These are phyloP conservation scores for Ophiostoma sp. DNA, from an alignment of 2,329 filamentous ascomycete genomes.

Conservation along the genomic window DNA sequence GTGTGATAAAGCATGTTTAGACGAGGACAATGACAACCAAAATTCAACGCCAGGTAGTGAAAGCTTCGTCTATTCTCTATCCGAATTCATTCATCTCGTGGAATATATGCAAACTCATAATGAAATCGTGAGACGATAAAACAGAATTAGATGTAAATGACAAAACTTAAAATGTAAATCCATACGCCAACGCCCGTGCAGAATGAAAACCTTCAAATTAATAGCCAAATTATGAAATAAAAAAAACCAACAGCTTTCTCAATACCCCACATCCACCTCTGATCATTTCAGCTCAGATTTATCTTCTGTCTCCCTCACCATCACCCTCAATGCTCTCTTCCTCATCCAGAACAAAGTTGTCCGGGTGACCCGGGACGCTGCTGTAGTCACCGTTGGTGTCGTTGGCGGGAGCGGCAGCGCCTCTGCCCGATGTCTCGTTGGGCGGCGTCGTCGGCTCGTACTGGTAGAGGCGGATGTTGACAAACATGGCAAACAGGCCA, in stretches of 20 bases:
- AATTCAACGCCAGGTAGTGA: neutral
- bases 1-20: neutral
- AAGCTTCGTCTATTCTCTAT: neutral
- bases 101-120: neutral
- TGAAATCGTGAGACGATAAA: neutral
- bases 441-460: constrained; percentile 59
- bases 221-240: neutral
- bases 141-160: neutral
- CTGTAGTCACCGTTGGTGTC: constrained; percentile 44
- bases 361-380: constrained; percentile 26
- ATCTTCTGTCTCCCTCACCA: neutral
- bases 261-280: neutral
- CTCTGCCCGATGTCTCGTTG: constrained; percentile 68
- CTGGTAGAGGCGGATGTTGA: constrained; percentile 56
- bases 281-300: too few species aligned
- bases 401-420: constrained; percentile 61
- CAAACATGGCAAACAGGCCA: constrained; percentile 59
- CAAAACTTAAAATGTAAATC: neutral
- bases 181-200: neutral
- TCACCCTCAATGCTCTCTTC: constrained; percentile 25
- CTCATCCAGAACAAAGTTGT: constrained; percentile 26
- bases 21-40: neutral
- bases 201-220: neutral
- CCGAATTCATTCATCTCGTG: neutral
- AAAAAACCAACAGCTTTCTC: neutral